These are phyloP conservation scores for Knufia fluminis DNA, from an alignment of 2,329 filamentous ascomycete genomes.

Conservation along the genomic window DNA sequence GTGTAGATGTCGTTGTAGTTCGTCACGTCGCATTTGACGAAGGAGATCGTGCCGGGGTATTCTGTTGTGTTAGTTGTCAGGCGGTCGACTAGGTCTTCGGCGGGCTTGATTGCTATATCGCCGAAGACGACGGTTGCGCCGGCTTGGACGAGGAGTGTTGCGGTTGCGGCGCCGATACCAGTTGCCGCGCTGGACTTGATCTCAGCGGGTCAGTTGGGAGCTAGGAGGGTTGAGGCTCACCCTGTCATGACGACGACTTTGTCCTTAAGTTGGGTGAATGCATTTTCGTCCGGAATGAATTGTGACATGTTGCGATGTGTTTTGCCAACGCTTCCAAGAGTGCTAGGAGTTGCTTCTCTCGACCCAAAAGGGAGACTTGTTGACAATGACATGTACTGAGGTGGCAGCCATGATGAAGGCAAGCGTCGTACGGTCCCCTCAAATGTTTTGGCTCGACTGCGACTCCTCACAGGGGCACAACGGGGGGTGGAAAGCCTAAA, in stretches of 20 bases:
- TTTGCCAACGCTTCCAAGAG: too few species aligned
- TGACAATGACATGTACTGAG: too few species aligned
- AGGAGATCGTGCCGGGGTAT: constrained; percentile 11
- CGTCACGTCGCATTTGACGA: constrained; percentile 30
- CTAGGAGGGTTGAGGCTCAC: neutral
- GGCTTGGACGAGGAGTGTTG: constrained; percentile 15
- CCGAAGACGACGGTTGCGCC: constrained; percentile 20
- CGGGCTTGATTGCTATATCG: constrained; percentile 9
- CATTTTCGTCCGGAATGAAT: neutral
- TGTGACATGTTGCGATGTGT: neutral
- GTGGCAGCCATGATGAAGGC: too few species aligned
- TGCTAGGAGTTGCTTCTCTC: too few species aligned
- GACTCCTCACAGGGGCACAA: too few species aligned
- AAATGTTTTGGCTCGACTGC: too few species aligned
- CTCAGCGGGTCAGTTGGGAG: neutral
- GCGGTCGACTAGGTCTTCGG: neutral
- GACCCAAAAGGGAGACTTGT: too few species aligned
- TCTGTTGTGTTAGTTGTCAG: constrained; percentile 5
- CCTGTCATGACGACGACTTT: neutral
- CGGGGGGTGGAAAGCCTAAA: too few species aligned
- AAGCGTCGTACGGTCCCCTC: too few species aligned
- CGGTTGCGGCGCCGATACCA: constrained; percentile 21
- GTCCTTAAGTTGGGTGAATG: neutral
- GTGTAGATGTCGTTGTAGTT: constrained; percentile 35
- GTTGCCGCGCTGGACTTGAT: constrained; percentile 13